Base-by-base conservation (phyloP, 768 basidiomycete genomes). In the Baorangia bicolor region DNA sequence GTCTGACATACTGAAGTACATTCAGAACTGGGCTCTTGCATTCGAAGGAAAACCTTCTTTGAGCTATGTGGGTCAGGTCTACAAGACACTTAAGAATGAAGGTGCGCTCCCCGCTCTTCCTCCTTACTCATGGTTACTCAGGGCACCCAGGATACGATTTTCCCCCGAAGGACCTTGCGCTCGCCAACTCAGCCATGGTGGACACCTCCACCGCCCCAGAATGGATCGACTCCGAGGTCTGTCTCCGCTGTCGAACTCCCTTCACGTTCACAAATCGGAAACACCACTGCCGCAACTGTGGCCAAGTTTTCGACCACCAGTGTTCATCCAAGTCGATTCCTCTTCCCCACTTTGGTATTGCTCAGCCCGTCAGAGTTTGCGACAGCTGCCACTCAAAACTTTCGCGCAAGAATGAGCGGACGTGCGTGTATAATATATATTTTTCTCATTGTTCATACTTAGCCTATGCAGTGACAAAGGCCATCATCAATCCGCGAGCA, bases 251-350 rank as follows among this genome's bases (percentile, higher is more conserved):
- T 71, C 84, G 97, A 18, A 87, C 90, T 0, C 70, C 92, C 0
- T 99, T 99, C 72, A 84, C 87, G 0, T 94, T 98, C 69, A 97
- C 94, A 30, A 98, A 98, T 69, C 83, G 97, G 48, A 98, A 98
- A 69, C 97, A 99, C 65, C 97, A 99, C 66, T 99, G 97, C 69
- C 85, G 97, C 14, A 98, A 98, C 70, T 99, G 97, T 73, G 97
- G 97, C 9, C 87, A 89, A 68, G 94, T 98, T 14, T 98, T 97
- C 67, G 96, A 98, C 73, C 93, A 95, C 51, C 80, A 84, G 39
- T 99, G 97, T 70, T 95, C 93, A 0, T 87, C 90, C 33, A 90
- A 93, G 72, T 75, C 80, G 3, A 83, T 92, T 72, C 77, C 92
- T 0, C 78, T 98, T 23, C 96, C 97, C 5, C 91, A 94, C 68